These are phyloP conservation scores for Macaranga tanarius DNA, from an alignment of 441 rosid genomes.

Conservation along the genomic window DNA sequence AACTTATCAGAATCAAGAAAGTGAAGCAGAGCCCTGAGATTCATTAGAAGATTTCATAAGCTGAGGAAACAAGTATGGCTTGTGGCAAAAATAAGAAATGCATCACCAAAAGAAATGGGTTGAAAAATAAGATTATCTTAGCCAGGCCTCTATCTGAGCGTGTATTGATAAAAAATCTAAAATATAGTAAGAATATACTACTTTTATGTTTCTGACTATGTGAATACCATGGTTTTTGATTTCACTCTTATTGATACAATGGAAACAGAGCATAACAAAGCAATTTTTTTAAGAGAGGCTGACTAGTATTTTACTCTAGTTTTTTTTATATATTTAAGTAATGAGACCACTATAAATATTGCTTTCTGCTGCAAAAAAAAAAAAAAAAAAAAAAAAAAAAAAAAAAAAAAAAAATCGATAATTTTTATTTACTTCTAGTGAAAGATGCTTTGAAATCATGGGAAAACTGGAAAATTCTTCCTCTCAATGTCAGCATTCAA, in stretches of 20 bases:
- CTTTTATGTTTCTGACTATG: background rate
- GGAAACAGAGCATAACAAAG: background rate
- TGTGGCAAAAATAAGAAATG: background rate
- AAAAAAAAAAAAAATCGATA: background rate
- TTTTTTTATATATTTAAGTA: no score
- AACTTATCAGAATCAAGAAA: constrained; percentile 96
- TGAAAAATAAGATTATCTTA: background rate
- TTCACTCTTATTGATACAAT: background rate
- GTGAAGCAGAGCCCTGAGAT: constrained; percentile 94
- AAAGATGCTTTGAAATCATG: background rate
- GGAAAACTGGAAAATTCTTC: background rate
- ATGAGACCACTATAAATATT: background rate
- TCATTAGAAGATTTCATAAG: constrained; percentile 1
- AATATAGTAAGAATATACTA: background rate
- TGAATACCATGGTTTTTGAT: background rate
- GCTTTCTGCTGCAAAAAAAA: background rate
- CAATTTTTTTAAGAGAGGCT: background rate
- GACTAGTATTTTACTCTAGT: background rate
- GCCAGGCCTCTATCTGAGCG: background rate
- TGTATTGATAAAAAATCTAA: background rate
- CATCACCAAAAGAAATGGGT: background rate
- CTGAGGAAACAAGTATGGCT: background rate
- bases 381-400: background rate
- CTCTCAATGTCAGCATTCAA: no score
- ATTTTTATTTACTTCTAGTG: background rate